Base-by-base conservation (phyloP, 108 stramenopile genomes). In the Skeletonema menzelii region DNA sequence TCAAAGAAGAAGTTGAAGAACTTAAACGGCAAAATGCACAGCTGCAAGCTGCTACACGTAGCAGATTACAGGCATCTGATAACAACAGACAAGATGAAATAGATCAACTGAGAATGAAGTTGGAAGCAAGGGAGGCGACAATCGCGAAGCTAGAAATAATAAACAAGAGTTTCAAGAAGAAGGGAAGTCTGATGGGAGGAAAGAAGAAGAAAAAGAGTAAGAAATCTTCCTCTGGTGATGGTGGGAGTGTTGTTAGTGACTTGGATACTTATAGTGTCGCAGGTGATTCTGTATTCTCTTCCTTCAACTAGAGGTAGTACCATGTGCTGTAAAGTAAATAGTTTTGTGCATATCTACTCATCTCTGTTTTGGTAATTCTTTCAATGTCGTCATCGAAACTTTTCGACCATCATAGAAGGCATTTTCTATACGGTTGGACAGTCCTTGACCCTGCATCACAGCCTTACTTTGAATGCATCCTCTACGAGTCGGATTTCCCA, bases 41-140 rank as follows among this genome's bases (percentile, higher is more conserved):
- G 65, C 53, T 78, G 28, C 77, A 78, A 59, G 69, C 77, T 34
- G 77, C 77, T 10, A 78, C 77, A 49, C 77, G 77, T 7, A 78
- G 70, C 58, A 64, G 69, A 24, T 64, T 78, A 11, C 77, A 78
- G 53, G 57, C 70, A 56, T 78, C 77, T 15, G 70, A 67, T 62
- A 42, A 62, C 10, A 64, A 61, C 30, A 40, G 77, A 30, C 77
- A 78, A 67, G 64, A 78, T 65, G 77, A 78, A 64, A 78, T 78
- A 59, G 77, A 78, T 15, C 58, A 78, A 32, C 70, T 78, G 40
- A 65, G 59, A 63, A 67, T 78, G 77, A 65, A 65, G 28, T 70
- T 78, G 7, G 77, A 78, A 42, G 77, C 70, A n/a, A 69, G 70
- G 55, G 77, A 78, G 68, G 77, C 77, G 35, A 78, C 77, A 14